phyloP scores from a whole-genome alignment of 805 yeast species.

The Candida glaebosa region DNA sequence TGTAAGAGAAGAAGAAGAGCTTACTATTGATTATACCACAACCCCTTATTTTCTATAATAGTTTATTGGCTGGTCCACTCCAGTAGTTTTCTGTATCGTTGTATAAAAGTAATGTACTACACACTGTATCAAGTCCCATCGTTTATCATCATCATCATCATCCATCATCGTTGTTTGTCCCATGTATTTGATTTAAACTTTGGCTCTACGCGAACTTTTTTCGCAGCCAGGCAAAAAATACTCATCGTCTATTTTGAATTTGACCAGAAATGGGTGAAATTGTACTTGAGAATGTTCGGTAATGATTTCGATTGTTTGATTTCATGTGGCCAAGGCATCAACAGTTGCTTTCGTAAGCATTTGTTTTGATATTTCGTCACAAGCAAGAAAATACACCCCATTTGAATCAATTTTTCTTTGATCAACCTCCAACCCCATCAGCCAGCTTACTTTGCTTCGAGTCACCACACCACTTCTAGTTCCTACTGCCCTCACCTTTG shows the following conservation, averaged over 20 bases:
- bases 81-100: background rate
- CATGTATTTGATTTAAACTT: too few relatives aligned
- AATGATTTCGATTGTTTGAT: background rate
- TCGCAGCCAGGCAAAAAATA: background rate
- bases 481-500: background rate
- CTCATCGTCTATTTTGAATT: background rate
- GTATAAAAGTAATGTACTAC: background rate
- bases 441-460: too few relatives aligned
- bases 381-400: background rate
- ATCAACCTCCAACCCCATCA: background rate
- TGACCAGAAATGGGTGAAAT: background rate
- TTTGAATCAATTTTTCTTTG: background rate
- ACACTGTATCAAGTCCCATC: too few relatives aligned
- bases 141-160: too few relatives aligned
- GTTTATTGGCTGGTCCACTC: conserved; percentile 1
- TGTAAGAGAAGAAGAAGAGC: conserved; percentile 20
- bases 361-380: background rate
- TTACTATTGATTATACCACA: conserved; percentile 9
- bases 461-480: background rate
- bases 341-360: background rate
- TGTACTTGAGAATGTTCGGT: background rate
- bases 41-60: background rate
- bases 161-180: too few relatives aligned
- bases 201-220: background rate
- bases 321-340: background rate